Evolutionary conservation across 164 flowering plant species (phyloP).

Genomic region (Nymphaea colorata): DNA sequence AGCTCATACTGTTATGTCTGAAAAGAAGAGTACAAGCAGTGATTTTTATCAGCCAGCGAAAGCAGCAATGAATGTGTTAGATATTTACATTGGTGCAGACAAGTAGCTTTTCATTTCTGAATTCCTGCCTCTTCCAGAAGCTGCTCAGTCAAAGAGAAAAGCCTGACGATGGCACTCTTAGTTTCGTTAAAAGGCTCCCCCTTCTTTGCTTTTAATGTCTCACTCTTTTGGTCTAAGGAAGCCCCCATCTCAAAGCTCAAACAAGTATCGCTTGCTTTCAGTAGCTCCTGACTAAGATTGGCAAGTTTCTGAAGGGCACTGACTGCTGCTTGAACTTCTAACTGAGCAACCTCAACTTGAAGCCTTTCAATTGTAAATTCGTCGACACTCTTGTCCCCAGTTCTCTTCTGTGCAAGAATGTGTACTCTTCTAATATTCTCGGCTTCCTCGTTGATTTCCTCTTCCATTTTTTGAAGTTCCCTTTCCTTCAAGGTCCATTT

Average conservation of each 20-base stretch:
- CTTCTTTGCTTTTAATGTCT: background rate
- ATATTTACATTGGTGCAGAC: constrained; percentile 2
- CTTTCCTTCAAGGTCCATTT: constrained; percentile 40
- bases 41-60: background rate
- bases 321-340: constrained; percentile 81
- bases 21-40: background rate
- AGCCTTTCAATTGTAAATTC: constrained; percentile 75
- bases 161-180: constrained; percentile 27
- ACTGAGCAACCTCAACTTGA: constrained; percentile 62
- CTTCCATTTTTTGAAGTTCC: constrained; percentile 37
- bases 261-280: constrained; percentile 26
- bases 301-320: constrained; percentile 52
- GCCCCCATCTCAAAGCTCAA: constrained; percentile 24
- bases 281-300: constrained; percentile 50
- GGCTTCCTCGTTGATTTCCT: constrained; percentile 33
- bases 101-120: constrained; percentile 1
- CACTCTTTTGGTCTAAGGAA: background rate
- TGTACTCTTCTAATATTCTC: constrained; percentile 39
- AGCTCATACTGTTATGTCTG: background rate
- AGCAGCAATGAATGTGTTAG: constrained; percentile 6
- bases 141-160: constrained; percentile 50
- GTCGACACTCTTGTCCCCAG: constrained; percentile 39
- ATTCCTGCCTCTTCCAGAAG: constrained; percentile 58
- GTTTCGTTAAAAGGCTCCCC: constrained; percentile 24
- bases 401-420: constrained; percentile 44